Base-by-base conservation (phyloP, 371 early-diverging fungal species). In the Dentiscutata heterogama region DNA sequence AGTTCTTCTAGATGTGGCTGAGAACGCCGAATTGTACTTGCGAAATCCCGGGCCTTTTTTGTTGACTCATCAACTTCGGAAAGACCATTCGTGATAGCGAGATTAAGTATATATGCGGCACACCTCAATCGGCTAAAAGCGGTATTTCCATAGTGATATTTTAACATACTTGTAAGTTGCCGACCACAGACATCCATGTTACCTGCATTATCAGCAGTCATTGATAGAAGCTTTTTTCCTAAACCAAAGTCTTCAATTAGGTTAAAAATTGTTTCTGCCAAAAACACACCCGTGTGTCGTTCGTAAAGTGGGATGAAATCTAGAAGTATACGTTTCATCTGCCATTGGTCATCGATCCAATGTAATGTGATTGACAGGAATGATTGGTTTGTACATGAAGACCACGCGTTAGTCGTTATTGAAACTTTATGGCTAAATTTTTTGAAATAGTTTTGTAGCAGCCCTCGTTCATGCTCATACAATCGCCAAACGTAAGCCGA, bases 211-310 rank as follows among this genome's bases (percentile, higher is more conserved):
- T 46, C 46, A 20, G 50, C 42, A n/a, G 35, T 70, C 27, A 70
- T 10, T 13, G 20, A 8, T 14, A 71, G 71, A 46, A 50, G 29
- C 31, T n/a, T 71, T 71, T 25, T 6, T 20, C 16, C 77, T 1
- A 86, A 75, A 20, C 82, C 74, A 53, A 84, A 83, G 20, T 84
- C 80, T 53, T 83, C 83, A 13, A 86, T 80, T 25, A 70, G 67
- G 4, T 68, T 27, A 73, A 85, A 78, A 50, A 85, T 27, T 54
- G 39, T 81, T 35, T 81, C 42, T 29, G 65, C 58, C 4, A 10
- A n/a, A 22, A n/a, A 74, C 1, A 2, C 22, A 46, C 27, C n/a
- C 20, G 58, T 29, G 18, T 54, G 29, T 18, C n/a, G 25, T 14
- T 50, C 53, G 22, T 63, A 64, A 29, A 53, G 51, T 61, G 31